These are phyloP conservation scores for Malus fusca DNA, from an alignment of 306 rosid species.

Conservation along the genomic window DNA sequence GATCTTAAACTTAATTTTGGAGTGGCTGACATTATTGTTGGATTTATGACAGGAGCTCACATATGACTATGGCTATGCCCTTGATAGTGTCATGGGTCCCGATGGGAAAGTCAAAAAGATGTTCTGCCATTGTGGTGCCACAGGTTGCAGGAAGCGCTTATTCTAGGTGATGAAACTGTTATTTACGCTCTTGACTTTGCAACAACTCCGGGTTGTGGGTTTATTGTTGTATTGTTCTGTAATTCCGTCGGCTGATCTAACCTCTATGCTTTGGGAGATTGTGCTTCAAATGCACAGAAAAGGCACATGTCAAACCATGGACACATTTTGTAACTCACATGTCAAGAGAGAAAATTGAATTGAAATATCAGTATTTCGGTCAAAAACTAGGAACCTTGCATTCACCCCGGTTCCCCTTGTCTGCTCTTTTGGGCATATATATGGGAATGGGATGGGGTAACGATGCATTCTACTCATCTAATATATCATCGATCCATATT, in stretches of 20 bases:
- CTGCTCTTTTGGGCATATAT: no score
- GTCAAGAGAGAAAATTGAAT: not conserved
- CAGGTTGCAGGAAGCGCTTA: slow-evolving; percentile 68
- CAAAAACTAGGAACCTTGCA: not conserved
- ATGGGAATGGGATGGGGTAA: no score
- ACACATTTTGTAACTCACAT: slow-evolving; percentile 7
- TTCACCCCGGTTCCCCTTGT: no score
- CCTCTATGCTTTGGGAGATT: not conserved
- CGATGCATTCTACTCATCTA: no score
- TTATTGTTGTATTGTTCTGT: not conserved
- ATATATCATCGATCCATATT: no score
- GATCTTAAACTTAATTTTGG: not conserved
- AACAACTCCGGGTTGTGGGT: not conserved
- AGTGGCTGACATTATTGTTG: not conserved
- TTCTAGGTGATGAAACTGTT: slow-evolving; percentile 28
- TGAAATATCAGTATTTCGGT: not conserved
- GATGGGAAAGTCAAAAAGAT: slow-evolving; percentile 73
- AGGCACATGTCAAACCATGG: slow-evolving; percentile 8
- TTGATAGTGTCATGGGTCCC: slow-evolving; percentile 72
- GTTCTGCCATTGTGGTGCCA: slow-evolving; percentile 88
- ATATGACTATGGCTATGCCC: slow-evolving; percentile 87
- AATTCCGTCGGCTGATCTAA: not conserved
- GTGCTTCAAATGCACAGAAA: slow-evolving; percentile 10
- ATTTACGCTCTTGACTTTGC: not conserved
- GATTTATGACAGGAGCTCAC: slow-evolving; percentile 64